Percentiles rank a stretch among this genome's conserved stretches.
phyloP scores from a whole-genome alignment of 805 yeast genomes.

The Saturnispora dispora region DNA sequence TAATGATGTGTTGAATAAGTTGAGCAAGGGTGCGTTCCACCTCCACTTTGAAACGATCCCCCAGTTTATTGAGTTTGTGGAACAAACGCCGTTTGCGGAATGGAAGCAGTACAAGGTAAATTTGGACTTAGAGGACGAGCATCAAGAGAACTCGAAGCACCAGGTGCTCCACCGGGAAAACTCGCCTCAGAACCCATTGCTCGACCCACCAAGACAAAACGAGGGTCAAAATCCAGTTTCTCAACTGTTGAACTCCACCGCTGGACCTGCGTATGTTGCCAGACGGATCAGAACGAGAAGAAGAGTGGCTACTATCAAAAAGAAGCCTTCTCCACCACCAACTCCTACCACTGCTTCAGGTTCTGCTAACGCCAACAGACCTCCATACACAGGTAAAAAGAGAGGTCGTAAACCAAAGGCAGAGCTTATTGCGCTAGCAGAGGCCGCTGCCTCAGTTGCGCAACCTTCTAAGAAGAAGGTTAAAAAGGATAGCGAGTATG shows the following conservation, averaged over 20 bases:
- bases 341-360: background rate
- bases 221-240: constrained; percentile 7
- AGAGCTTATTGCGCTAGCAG: constrained; percentile 8
- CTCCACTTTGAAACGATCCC: constrained; percentile 2
- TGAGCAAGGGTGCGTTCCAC: constrained; percentile 5
- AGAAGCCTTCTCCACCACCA: constrained; percentile 4
- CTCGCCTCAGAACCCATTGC: constrained; percentile 7
- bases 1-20: background rate
- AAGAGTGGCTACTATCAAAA: constrained; percentile 5
- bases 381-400: constrained; percentile 8
- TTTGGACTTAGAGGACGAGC: background rate
- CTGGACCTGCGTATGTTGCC: constrained; percentile 7
- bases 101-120: constrained; percentile 5
- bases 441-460: constrained; percentile 5
- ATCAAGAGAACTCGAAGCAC: background rate
- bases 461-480: background rate
- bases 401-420: constrained; percentile 9
- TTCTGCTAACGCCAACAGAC: background rate
- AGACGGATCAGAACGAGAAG: constrained; percentile 8
- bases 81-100: constrained; percentile 2
- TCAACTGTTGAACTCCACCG: constrained; percentile 2
- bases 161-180: constrained; percentile 5
- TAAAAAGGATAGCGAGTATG: background rate
- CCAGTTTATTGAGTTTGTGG: constrained; percentile 2
- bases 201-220: constrained; percentile 7